These are phyloP conservation scores for Juglanconis oblonga DNA, from an alignment of 2,329 filamentous ascomycete species.

Conservation along the genomic window DNA sequence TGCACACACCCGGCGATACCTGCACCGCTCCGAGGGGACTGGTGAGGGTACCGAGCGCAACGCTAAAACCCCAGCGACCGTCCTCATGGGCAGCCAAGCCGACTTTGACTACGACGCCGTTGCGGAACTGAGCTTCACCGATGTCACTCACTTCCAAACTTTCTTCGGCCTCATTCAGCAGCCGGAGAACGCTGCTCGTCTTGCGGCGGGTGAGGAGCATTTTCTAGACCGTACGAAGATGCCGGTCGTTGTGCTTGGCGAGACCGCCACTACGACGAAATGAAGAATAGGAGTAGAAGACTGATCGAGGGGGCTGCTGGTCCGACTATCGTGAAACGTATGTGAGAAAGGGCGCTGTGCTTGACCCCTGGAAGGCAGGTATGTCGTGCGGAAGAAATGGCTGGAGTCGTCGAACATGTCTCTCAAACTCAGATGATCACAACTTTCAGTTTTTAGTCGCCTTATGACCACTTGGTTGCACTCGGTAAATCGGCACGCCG, in stretches of 20 bases:
- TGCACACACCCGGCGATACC: constrained; percentile 22
- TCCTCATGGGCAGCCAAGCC: constrained; percentile 20
- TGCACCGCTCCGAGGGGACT: constrained; percentile 10
- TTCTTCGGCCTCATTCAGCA: constrained; percentile 19
- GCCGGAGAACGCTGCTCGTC: constrained; percentile 22
- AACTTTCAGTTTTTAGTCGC: too few relatives aligned
- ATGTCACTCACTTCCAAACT: constrained; percentile 22
- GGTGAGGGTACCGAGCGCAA: constrained; percentile 10
- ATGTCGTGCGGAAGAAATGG: too few relatives aligned
- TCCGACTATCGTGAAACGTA: too few relatives aligned
- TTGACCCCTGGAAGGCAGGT: too few relatives aligned
- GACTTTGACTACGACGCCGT: constrained; percentile 22
- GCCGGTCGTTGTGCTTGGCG: background rate
- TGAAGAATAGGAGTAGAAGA: background rate
- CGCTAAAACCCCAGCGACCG: constrained; percentile 12
- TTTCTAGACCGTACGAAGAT: constrained; percentile 14
- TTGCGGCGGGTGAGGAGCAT: constrained; percentile 16
- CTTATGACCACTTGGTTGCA: too few relatives aligned
- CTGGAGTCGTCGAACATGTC: too few relatives aligned
- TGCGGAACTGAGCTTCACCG: constrained; percentile 20
- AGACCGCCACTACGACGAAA: background rate
- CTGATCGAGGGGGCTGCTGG: too few relatives aligned
- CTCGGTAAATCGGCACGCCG: too few relatives aligned
- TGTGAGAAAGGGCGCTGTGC: too few relatives aligned
- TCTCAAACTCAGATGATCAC: too few relatives aligned